A percentile compares a stretch with the other conserved stretches of the same genome.
Conservation (phyloP, 2,329 filamentous ascomycete species). For the Penicillium sp. region DNA sequence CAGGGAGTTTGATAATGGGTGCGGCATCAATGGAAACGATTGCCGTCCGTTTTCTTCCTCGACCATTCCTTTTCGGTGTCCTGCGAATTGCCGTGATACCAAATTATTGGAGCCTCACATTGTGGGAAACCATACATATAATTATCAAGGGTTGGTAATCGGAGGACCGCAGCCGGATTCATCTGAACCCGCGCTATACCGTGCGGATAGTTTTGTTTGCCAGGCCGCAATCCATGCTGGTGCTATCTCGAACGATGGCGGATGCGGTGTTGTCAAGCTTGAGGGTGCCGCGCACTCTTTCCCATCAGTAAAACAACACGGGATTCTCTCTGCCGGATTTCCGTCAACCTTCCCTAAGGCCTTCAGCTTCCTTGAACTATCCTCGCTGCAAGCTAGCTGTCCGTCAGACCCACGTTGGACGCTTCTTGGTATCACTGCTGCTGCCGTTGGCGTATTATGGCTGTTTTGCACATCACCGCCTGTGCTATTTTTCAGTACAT, state of each 20-base stretch:
- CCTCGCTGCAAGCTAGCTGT: constrained; percentile 55
- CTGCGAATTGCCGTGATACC: constrained; percentile 52
- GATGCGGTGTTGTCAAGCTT: constrained; percentile 77
- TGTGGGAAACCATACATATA: constrained; percentile 53
- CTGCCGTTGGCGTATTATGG: constrained; percentile 74
- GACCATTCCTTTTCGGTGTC: constrained; percentile 56
- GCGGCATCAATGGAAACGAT: constrained; percentile 55
- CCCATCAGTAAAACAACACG: constrained; percentile 64
- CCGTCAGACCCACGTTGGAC: constrained; percentile 81
- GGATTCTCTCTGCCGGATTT: constrained; percentile 74
- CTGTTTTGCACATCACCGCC: constrained; percentile 76
- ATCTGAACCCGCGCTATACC: constrained; percentile 62
- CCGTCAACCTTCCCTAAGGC: constrained; percentile 86
- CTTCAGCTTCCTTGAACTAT: constrained; percentile 71
- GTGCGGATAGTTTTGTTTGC: constrained; percentile 87
- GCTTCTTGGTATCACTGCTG: constrained; percentile 74
- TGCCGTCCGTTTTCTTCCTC: constrained; percentile 56
- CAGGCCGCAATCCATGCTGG: constrained; percentile 81
- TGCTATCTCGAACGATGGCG: constrained; percentile 70
- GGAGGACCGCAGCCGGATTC: constrained; percentile 47
- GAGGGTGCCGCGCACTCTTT: constrained; percentile 68
- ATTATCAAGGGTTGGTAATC: constrained; percentile 53
- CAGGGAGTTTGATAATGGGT: constrained; percentile 47
- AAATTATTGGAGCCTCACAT: constrained; percentile 52
- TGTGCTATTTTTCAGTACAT: constrained; percentile 81